Base-by-base conservation (phyloP, 331 rosid genomes). In the Malus hybrid region DNA sequence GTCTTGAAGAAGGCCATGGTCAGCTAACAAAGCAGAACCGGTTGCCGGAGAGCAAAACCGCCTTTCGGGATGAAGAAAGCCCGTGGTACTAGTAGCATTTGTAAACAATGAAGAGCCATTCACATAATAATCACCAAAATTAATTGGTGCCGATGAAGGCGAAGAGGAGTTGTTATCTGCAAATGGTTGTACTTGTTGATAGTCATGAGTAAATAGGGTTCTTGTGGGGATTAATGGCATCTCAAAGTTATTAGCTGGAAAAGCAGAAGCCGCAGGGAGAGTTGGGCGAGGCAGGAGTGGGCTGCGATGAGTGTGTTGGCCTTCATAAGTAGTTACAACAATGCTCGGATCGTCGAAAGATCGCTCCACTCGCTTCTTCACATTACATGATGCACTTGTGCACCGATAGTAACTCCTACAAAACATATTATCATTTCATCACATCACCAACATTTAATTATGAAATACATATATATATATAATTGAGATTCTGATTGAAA, bases 291-390 rank as follows among this genome's bases (percentile, higher is more conserved):
- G 80, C 65, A 86, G 81, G 66, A 87, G 83, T 3, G 97, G 97
- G 80, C 96, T 90, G 13, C 82, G 92, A 78, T 95, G 99, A 3
- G 83, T 87, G 80, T 95, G 99, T 74, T 95, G 96, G 44, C 99
- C 99, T 89, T 95, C 99, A 20, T 95, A 95, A 59, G 99, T 95
- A 6, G 99, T 95, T n/a, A 95, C 97, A 10, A 95, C 97, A 33
- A 87, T 67, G 73, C 74, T 87, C 68, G 97, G 97, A 84, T 95
- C 97, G 14, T 74, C 76, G 69, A 73, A 87, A 46, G 96, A 95
- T 78, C 99, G 86, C 76, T 95, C 99, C 72, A 95, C 98, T 16
- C 97, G 85, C 65, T 95, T 95, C 96, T 95, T 95, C 72, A 95
- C 99, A 81, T 85, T 89, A 83, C 99, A 95, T 15, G 98, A 77